Percentiles rank a stretch among this genome's conserved stretches.
Conservation (phyloP, 208 protist species). For the Acanthamoeba polyphaga region DNA sequence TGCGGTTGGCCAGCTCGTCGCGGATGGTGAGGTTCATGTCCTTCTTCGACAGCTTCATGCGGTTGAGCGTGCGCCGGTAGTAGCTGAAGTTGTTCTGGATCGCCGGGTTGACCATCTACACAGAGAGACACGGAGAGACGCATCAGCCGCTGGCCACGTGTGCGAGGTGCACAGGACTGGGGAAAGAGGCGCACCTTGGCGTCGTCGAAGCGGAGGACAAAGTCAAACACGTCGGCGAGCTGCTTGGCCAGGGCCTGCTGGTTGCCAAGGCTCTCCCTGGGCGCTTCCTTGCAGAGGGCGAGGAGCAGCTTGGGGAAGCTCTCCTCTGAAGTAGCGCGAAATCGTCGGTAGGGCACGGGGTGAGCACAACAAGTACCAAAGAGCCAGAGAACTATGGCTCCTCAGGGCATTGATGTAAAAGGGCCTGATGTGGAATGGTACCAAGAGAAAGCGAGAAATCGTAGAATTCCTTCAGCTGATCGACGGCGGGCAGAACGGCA, state of each 20-base stretch:
- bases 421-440: slow-evolving; percentile 22
- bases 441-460: slow-evolving; percentile 89
- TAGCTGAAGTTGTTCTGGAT: slow-evolving; percentile 93
- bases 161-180: not conserved
- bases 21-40: slow-evolving; percentile 79
- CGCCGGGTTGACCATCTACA: slow-evolving; percentile 89
- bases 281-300: slow-evolving; percentile 87
- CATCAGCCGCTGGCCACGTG: not conserved
- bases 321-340: not conserved
- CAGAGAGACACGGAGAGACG: not conserved
- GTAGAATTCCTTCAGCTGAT: slow-evolving; percentile 89
- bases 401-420: not conserved
- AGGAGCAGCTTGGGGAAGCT: slow-evolving; percentile 87
- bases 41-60: slow-evolving; percentile 90
- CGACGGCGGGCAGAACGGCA: slow-evolving; percentile 87
- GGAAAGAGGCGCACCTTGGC: slow-evolving; percentile 82
- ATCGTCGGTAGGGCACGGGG: too few relatives aligned
- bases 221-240: slow-evolving; percentile 90
- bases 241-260: slow-evolving; percentile 91
- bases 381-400: too few relatives aligned
- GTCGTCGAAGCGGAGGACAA: slow-evolving; percentile 90
- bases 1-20: slow-evolving; percentile 74
- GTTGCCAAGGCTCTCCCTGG: slow-evolving; percentile 82
- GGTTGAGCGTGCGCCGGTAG: slow-evolving; percentile 90
- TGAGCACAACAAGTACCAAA: too few relatives aligned